Evolutionary conservation across 768 basidiomycete species (phyloP).

Genomic region (Rhizopogon roseolus): DNA sequence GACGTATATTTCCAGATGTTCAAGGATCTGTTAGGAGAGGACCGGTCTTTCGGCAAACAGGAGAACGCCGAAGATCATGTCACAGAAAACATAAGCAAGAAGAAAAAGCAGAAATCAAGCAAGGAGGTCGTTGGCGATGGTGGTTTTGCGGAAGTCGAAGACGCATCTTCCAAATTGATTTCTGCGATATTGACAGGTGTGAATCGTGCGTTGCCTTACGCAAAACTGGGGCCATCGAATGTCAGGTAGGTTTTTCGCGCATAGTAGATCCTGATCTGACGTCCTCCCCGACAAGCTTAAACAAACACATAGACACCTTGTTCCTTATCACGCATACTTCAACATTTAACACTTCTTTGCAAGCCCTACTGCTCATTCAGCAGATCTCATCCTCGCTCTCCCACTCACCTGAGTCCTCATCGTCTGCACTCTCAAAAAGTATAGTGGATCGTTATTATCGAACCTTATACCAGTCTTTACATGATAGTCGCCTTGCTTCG

Average conservation of each 20-base stretch:
- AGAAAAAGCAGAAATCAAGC: conserved; percentile 27
- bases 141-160: conserved; percentile 72
- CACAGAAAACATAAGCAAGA: conserved; percentile 22
- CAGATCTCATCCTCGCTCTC: conserved; percentile 65
- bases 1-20: conserved; percentile 96
- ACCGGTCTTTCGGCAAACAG: conserved; percentile 20
- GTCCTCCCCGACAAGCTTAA: conserved; percentile 46
- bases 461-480: conserved; percentile 84
- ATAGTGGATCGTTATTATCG: conserved; percentile 71
- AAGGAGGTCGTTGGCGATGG: conserved; percentile 52
- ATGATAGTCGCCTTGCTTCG: conserved; percentile 71
- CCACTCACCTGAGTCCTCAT: conserved; percentile 33
- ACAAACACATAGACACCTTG: conserved; percentile 85
- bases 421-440: conserved; percentile 38
- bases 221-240: conserved; percentile 69
- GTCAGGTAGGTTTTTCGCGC: conserved; percentile 43
- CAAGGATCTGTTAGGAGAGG: conserved; percentile 76
- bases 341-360: conserved; percentile 95
- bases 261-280: not conserved
- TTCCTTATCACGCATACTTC: conserved; percentile 94
- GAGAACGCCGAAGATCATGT: conserved; percentile 26
- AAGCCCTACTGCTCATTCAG: conserved; percentile 84
- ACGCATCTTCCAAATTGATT: conserved; percentile 74
- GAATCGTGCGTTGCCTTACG: conserved; percentile 92
- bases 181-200: conserved; percentile 92